Evolutionary conservation across 371 early-diverging fungal genomes (phyloP), one percentile per base, ranked within the genome.

Genomic region (Zopfochytrium polystomum): DNA sequence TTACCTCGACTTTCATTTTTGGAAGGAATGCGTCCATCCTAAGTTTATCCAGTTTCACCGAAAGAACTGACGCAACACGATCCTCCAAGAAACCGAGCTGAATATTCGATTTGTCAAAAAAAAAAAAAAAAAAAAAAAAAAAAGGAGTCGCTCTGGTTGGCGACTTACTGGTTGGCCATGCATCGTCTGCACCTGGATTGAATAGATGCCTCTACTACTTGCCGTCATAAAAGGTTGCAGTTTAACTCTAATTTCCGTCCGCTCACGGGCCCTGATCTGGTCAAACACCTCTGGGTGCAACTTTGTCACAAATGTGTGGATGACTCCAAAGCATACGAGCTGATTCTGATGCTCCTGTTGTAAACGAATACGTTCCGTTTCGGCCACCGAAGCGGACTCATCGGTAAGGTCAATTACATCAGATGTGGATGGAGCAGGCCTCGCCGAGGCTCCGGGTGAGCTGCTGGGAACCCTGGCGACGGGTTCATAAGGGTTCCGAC

Each of bases 311-410:
- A 67, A 45, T 1, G 70, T 65, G 27, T 69, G 54, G 32, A 76
- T 67, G 66, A 74, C 70, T 1, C 78, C 78, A 61, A 66, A 77
- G 54, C 78, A 78, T 48, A 78, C 65, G 18, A 52, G 9, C 34
- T 55, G 34, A 27, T 58, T 49, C 29, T 57, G 26, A 9, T 42
- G 7, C 5, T 22, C 4, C 15, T n/a, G n/a, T n/a, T n/a, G n/a
- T n/a, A n/a, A n/a, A n/a, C n/a, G n/a, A n/a, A n/a, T n/a, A n/a
- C n/a, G n/a, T 20, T 26, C n/a, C 9, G 18, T 26, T 30, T 60
- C 52, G 27, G 20, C 52, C 25, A 11, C 42, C 2, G 27, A 18
- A 11, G 32, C 48, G 15, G 51, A 26, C 7, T 45, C 51, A 42
- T 65, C 65, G 2, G 65, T 65, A 20, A 65, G 34, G 47, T 65